Percentiles rank a stretch among this genome's conserved stretches.
Conservation (phyloP, 2,329 filamentous ascomycete genomes). For the Paecilomyces variotii region DNA sequence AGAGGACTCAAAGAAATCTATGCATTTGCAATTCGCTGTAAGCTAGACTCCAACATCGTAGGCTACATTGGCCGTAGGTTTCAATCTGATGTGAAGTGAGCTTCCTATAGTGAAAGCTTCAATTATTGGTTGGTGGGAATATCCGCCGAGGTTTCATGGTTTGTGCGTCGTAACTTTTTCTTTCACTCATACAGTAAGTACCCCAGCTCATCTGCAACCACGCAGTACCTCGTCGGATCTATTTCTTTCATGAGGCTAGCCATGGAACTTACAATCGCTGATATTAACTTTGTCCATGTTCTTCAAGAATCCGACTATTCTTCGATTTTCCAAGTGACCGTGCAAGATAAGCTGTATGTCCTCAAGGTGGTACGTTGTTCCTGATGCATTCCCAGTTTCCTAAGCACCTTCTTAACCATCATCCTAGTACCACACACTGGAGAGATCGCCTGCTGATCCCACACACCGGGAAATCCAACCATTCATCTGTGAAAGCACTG, state of each 20-base stretch:
- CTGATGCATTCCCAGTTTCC: neutral
- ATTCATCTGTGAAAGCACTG: slow-evolving; percentile 10
- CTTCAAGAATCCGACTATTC: slow-evolving; percentile 6
- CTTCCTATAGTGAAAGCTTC: too few species aligned
- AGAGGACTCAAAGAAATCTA: too few species aligned
- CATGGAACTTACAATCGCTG: slow-evolving; percentile 3
- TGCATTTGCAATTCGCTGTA: too few species aligned
- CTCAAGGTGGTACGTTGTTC: slow-evolving; percentile 10
- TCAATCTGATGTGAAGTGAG: too few species aligned
- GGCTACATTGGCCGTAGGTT: too few species aligned
- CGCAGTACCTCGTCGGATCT: too few species aligned
- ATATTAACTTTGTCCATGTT: slow-evolving; percentile 8
- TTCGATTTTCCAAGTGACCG: slow-evolving; percentile 6
- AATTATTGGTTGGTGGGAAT: too few species aligned
- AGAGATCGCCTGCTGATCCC: slow-evolving; percentile 3
- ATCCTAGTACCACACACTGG: slow-evolving; percentile 9
- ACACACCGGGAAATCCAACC: slow-evolving; percentile 7
- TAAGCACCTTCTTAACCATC: neutral
- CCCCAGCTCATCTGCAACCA: too few species aligned
- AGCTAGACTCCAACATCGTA: too few species aligned
- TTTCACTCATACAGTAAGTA: too few species aligned
- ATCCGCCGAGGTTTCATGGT: too few species aligned
- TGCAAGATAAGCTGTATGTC: slow-evolving; percentile 6
- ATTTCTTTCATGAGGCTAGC: neutral
- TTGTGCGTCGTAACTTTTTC: too few species aligned